Evolutionary conservation across 345 rosid species (phyloP), one percentile per base, ranked within the genome.

Genomic region (Eucalyptus cloeziana): DNA sequence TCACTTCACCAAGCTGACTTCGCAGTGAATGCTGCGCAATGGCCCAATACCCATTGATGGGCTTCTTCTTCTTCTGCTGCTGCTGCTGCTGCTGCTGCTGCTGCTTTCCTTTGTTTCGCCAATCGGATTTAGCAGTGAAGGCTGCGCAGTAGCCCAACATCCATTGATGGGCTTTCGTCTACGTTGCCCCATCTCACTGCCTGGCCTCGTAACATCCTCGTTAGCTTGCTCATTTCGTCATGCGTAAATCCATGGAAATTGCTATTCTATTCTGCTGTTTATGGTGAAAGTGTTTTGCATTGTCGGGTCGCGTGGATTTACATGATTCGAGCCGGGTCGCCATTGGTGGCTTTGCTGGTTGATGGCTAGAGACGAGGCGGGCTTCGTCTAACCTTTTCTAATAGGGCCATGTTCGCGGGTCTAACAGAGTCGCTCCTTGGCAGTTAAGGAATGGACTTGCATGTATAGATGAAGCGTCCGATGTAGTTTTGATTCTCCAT

Each of bases 391-490:
- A 37, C 0, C 44, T 17, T 71, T 69, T 17, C 25, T 37, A 2
- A 52, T 2, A 10, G 7, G 30, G 83, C 47, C 30, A 1, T 40
- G 30, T 76, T 40, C 6, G 27, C 2, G 1, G 5, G 15, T 76
- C 80, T 16, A 33, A 69, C 6, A 2, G 0, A 76, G 15, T 11
- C 5, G 2, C 27, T 76, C 5, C 1, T 10, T 21, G 24, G 3
- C 0, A 1, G 2, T 37, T 19, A 76, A 19, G 15, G 8, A 76
- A 19, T 37, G 43, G 8, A 69, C 44, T 69, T 69, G 24, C 19
- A 16, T 33, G 7, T 9, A 3, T 69, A 9, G 80, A 76, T 10
- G 5, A 21, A 37, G 5, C 3, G 0, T 4, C 15, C 5, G 0
- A 21, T 21, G 13, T 37, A 37, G 8, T 21, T 76, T 37, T 3